Evolutionary conservation across 2,329 filamentous ascomycete genomes (phyloP).

Genomic region (Trichophyton equinum): DNA sequence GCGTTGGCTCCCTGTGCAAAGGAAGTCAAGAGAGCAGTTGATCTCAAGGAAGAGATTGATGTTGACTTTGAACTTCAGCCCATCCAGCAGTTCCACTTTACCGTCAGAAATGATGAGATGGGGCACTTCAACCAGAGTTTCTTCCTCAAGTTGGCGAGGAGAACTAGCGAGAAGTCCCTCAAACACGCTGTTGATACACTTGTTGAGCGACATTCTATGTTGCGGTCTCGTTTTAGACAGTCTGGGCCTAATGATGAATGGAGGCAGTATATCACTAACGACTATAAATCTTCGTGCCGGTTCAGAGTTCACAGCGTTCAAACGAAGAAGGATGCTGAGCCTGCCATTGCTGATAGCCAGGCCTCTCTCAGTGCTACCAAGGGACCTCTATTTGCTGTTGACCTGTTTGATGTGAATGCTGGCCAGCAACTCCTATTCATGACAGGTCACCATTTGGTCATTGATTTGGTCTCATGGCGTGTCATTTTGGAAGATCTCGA

Average conservation of each 20-base stretch:
- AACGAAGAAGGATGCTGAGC: constrained; percentile 17
- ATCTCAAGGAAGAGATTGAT: constrained; percentile 15
- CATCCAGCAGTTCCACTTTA: constrained; percentile 18
- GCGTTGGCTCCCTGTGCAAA: constrained; percentile 24
- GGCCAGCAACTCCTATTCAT: constrained; percentile 19
- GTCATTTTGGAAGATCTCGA: constrained; percentile 14
- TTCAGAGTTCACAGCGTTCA: constrained; percentile 21
- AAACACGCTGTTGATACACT: constrained; percentile 11
- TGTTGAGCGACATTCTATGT: constrained; percentile 17
- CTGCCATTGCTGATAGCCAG: constrained; percentile 22
- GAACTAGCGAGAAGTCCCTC: constrained; percentile 7
- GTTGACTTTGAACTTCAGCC: constrained; percentile 16
- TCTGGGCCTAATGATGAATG: constrained; percentile 20
- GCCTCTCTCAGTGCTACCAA: constrained; percentile 22
- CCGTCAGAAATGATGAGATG: constrained; percentile 7
- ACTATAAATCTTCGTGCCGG: constrained; percentile 22
- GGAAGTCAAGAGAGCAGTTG: constrained; percentile 22
- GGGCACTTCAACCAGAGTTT: constrained; percentile 20
- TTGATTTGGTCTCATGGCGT: constrained; percentile 15
- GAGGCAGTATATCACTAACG: constrained; percentile 15
- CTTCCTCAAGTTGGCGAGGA: constrained; percentile 11
- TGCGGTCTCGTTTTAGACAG: constrained; percentile 16
- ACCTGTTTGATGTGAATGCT: constrained; percentile 24
- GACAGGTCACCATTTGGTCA: constrained; percentile 26
- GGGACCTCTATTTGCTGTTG: constrained; percentile 17